Evolutionary conservation across 140 eudicot species (phyloP), one percentile per base, ranked within the genome.

Genomic region (Senecio squalidus): DNA sequence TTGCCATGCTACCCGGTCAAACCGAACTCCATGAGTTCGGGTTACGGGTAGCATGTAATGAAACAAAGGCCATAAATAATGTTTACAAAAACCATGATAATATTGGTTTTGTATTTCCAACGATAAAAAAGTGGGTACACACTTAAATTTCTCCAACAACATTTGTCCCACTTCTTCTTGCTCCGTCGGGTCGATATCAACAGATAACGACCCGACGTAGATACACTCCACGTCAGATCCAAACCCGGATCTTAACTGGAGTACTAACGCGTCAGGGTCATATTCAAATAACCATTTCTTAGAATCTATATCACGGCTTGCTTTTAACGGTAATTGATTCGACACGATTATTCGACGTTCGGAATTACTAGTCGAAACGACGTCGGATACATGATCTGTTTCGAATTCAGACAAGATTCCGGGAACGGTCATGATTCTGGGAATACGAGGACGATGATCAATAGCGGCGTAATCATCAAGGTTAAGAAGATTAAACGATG

Each of bases 1-100:
- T 38, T 75, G 85, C 96, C 96, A 87, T 67, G 59, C 58, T 26
- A 61, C 22, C 64, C 72, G 64, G 30, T 87, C 89, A 33, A 78
- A 87, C 63, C 87, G 60, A 23, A 64, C 83, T 2, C 88, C 86
- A 67, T 77, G 80, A 54, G 59, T 55, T 3, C 64, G 44, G 23
- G 94, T 77, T 31, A 83, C 52, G 15, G 96, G 94, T 30, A 87
- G 61, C 83, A 73, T 78, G 63, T 83, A 83, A 49, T 87, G 96
- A 78, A 87, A 87, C 74, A 87, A 36, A 73, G 95, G 95, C 97
- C 97, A 90, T n/a, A 90, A 59, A 55, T 80, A 90, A 59, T 90
- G 97, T 62, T 90, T 90, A 71, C 97, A 90, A 55, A 85, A 90
- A 2, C 97, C 95, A 74, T 90, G 95, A 16, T 90, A 90, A 47